These are phyloP conservation scores for Saccharomycopsis hybrid DNA, from an alignment of 1,139 yeast species.

Conservation along the genomic window DNA sequence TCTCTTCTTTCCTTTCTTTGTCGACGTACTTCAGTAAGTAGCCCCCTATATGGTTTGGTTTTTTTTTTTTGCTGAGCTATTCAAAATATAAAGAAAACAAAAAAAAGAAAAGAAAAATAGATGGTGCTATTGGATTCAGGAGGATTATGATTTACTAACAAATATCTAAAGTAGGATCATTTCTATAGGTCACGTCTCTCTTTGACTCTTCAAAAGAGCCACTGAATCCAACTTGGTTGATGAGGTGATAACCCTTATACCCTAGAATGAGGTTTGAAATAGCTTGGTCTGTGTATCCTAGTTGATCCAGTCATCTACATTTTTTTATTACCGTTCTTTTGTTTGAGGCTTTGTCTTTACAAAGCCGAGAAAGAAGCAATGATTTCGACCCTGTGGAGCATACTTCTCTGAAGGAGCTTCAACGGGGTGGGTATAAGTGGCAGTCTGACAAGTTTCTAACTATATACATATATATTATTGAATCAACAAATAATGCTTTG, in stretches of 20 bases:
- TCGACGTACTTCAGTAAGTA: conserved; percentile 75
- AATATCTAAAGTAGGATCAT: conserved; percentile 77
- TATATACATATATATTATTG: not conserved
- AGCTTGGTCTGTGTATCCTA: conserved; percentile 82
- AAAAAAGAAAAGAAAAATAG: no score
- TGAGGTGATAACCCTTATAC: conserved; percentile 94
- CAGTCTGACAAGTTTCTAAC: conserved; percentile 90
- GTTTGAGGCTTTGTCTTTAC: conserved; percentile 26
- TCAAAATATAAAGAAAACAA: no score
- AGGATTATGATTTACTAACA: conserved; percentile 3
- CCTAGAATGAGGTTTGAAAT: conserved; percentile 78
- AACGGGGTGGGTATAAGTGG: conserved; percentile 95
- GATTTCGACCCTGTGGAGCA: conserved; percentile 92
- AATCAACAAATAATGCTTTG: no score
- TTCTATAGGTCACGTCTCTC: conserved; percentile 99
- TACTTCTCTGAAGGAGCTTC: conserved; percentile 74
- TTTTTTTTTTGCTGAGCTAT: conserved; percentile 9
- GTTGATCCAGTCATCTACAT: conserved; percentile 72
- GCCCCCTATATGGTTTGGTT: conserved; percentile 7
- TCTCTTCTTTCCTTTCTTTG: conserved; percentile 39
- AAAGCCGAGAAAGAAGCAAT: conserved; percentile 77
- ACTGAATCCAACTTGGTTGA: conserved; percentile 99
- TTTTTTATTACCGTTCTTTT: conserved; percentile 40
- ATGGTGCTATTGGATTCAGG: conserved; percentile 3
- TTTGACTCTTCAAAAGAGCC: conserved; percentile 99